Evolutionary conservation across 495 filamentous ascomycete species (phyloP).

Genomic region (Penicillium dipodomyicola): DNA sequence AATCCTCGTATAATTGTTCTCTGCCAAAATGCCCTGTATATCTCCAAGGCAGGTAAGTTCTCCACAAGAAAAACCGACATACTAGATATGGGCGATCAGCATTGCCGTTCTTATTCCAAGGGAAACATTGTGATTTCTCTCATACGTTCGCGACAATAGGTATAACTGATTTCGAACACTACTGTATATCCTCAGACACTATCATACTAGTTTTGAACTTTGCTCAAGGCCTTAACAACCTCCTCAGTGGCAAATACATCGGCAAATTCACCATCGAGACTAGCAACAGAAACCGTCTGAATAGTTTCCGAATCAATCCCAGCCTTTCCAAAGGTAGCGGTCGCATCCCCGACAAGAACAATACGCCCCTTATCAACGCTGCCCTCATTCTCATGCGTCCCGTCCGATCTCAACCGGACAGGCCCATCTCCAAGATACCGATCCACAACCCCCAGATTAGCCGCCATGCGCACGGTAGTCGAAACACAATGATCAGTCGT

Average conservation of each 20-base stretch:
- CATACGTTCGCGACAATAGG: too few species aligned
- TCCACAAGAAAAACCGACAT: too few species aligned
- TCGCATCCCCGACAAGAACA: conserved; percentile 47
- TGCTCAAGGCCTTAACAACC: conserved; percentile 31
- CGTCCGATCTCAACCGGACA: conserved; percentile 21
- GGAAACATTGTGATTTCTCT: too few species aligned
- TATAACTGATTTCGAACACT: too few species aligned
- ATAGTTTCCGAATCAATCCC: conserved; percentile 48
- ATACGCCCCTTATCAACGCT: conserved; percentile 40
- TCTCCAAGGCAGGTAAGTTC: too few species aligned
- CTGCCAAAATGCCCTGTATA: too few species aligned
- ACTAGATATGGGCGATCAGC: too few species aligned
- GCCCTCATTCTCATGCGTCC: conserved; percentile 20
- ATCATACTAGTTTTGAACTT: conserved; percentile 4
- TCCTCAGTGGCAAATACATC: conserved; percentile 40
- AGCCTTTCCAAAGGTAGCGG: conserved; percentile 46
- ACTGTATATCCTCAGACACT: not conserved
- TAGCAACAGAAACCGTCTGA: conserved; percentile 46
- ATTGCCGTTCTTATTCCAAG: too few species aligned
- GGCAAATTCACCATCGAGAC: conserved; percentile 49
- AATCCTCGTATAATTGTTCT: too few species aligned
- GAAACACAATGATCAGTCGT: conserved; percentile 54
- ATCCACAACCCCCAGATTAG: conserved; percentile 46
- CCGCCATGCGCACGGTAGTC: conserved; percentile 50
- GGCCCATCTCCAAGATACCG: conserved; percentile 21